A percentile compares a stretch with the other conserved stretches of the same genome.
These are phyloP conservation scores for Hericium rajendrae DNA, from an alignment of 768 basidiomycete genomes.

Conservation along the genomic window DNA sequence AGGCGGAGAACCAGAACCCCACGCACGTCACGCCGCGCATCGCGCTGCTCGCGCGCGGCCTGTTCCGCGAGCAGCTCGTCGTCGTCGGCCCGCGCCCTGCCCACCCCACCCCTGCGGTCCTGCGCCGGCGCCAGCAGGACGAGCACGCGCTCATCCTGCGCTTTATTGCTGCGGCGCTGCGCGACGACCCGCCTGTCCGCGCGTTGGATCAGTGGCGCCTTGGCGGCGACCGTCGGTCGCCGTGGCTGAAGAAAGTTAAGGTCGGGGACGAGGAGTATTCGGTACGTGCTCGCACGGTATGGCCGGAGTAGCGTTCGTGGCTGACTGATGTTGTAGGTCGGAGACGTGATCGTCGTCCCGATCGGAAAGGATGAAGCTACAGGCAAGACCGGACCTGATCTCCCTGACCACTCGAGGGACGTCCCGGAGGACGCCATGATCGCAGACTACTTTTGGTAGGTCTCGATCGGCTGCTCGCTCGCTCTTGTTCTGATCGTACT, in stretches of 20 bases:
- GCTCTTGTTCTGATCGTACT: neutral
- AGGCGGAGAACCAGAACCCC: slow-evolving; percentile 38
- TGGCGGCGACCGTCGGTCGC: neutral
- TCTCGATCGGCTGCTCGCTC: neutral
- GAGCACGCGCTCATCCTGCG: slow-evolving; percentile 1
- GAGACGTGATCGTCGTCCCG: slow-evolving; percentile 51
- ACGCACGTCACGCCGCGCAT: slow-evolving; percentile 62
- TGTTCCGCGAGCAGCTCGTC: slow-evolving; percentile 43
- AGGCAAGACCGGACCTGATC: slow-evolving; percentile 22
- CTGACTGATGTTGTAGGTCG: slow-evolving; percentile 33
- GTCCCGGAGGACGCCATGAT: slow-evolving; percentile 32
- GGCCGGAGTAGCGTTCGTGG: neutral
- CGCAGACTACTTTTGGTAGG: slow-evolving; percentile 57
- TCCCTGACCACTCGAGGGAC: slow-evolving; percentile 26
- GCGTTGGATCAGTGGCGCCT: neutral
- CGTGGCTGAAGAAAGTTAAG: neutral
- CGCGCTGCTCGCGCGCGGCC: slow-evolving; percentile 35
- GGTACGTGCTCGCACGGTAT: slow-evolving; percentile 23
- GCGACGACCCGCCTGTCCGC: neutral
- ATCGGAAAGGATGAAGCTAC: slow-evolving; percentile 24
- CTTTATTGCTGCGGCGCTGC: neutral
- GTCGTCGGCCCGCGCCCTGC: slow-evolving; percentile 42
- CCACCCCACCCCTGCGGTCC: neutral
- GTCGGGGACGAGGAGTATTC: slow-evolving; percentile 14
- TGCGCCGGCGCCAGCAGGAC: neutral